Evolutionary conservation across 345 rosid species (phyloP).

Genomic region (Murraya koenigii): DNA sequence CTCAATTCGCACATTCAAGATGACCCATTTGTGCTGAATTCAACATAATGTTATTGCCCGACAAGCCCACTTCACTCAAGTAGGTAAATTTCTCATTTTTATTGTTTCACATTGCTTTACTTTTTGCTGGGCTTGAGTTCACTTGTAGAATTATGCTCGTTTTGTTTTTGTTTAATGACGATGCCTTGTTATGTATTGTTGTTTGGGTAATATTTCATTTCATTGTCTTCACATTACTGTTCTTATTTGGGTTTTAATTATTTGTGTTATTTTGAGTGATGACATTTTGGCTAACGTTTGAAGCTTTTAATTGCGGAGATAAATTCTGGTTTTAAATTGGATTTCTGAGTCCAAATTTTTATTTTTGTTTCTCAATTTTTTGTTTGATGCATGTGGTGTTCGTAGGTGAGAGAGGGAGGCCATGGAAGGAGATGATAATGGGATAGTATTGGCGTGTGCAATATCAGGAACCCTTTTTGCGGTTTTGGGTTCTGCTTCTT

Average conservation of each 20-base stretch:
- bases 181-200: not conserved
- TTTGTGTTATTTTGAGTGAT: not conserved
- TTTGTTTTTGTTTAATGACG: not conserved
- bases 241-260: slow-evolving; percentile 19
- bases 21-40: slow-evolving; percentile 38
- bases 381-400: slow-evolving; percentile 31
- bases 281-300: slow-evolving; percentile 2
- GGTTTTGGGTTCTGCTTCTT: slow-evolving; percentile 73
- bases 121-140: slow-evolving; percentile 6
- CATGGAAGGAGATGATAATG: slow-evolving; percentile 82
- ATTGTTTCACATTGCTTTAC: slow-evolving; percentile 15
- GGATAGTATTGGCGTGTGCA: slow-evolving; percentile 63
- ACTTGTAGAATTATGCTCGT: not conserved
- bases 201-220: slow-evolving; percentile 7
- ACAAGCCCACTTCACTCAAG: slow-evolving; percentile 39
- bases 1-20: slow-evolving; percentile 5
- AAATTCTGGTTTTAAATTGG: slow-evolving; percentile 8
- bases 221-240: slow-evolving; percentile 12
- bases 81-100: slow-evolving; percentile 38
- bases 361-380: not conserved
- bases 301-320: not conserved
- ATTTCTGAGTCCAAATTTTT: not conserved
- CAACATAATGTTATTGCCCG: slow-evolving; percentile 50
- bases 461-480: slow-evolving; percentile 85
- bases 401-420: slow-evolving; percentile 52